Evolutionary conservation across 768 basidiomycete genomes (phyloP).

Genomic region (Mycena indigotica): DNA sequence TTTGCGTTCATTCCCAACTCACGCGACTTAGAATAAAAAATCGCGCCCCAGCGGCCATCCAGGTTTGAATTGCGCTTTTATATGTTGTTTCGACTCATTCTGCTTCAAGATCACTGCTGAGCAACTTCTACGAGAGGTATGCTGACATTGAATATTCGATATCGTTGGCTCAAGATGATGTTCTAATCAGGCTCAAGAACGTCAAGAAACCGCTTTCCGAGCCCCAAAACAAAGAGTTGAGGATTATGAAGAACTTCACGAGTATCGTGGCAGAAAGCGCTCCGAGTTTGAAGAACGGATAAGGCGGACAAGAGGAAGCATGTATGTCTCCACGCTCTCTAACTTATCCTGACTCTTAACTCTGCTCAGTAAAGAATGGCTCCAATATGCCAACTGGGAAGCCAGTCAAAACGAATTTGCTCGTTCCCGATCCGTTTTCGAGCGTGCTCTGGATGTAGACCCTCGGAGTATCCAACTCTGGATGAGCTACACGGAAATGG

Average conservation of each 20-base stretch:
- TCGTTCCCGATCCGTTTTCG: constrained; percentile 92
- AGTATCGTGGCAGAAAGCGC: constrained; percentile 89
- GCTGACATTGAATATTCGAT: constrained; percentile 6
- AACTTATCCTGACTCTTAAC: constrained; percentile 11
- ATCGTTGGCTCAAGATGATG: constrained; percentile 3
- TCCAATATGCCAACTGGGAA: constrained; percentile 87
- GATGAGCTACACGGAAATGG: constrained; percentile 96
- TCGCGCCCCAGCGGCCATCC: constrained; percentile 90
- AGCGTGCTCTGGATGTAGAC: constrained; percentile 96
- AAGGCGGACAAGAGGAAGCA: constrained; percentile 75
- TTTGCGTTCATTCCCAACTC: constrained; percentile 3
- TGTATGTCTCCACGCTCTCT: constrained; percentile 40
- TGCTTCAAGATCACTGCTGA: constrained; percentile 90
- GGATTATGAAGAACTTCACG: constrained; percentile 88
- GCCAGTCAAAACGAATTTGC: constrained; percentile 97
- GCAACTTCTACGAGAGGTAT: constrained; percentile 92
- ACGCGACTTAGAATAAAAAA: constrained; percentile 81
- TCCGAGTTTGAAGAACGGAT: constrained; percentile 94
- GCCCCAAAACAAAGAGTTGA: constrained; percentile 95
- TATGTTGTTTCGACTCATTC: constrained; percentile 15
- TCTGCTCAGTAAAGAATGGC: constrained; percentile 73
- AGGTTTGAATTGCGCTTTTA: constrained; percentile 52
- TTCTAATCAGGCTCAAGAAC: constrained; percentile 81
- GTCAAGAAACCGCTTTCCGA: constrained; percentile 88
- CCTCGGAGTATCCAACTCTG: constrained; percentile 87